Base-by-base conservation (phyloP, 306 rosid genomes). In the Pachyrhizus erosus region DNA sequence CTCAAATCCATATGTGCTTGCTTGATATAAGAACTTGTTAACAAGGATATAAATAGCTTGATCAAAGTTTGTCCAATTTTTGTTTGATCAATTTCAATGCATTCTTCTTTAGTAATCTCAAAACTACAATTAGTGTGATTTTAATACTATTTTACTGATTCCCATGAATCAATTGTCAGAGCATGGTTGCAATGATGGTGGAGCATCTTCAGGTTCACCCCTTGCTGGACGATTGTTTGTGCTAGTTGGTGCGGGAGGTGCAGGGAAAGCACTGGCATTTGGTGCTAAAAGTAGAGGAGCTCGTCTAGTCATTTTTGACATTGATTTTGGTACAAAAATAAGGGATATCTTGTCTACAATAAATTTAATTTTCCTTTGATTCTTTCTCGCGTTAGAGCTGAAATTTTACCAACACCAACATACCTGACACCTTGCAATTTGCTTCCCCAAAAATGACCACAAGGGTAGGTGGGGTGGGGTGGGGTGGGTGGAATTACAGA, bases 191-290 rank as follows among this genome's bases (percentile, higher is more conserved):
- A 81, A 73, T 60, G 79, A 76, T 65, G 89, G 86, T 78, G 83
- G 74, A 66, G 57, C 76, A 64, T 55, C 83, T 31, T 49, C 75
- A 48, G 24, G 34, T 71, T 80, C 89, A 58, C 84, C 89, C 21
- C 84, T 85, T 67, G 18, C 72, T 67, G 89, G 84, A 17, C 77
- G 83, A 81, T 52, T 57, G 70, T 88, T 88, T 80, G 89, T 88
- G 77, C 80, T 85, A 43, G 89, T 60, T 61, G 91, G 91, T 31
- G 91, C 91, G 11, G 91, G 91, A 57, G 91, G 91, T 20, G 91
- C 91, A 7, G 91, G 89, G 72, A 83, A 81, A 79, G 91, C 91
- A 62, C 85, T 88, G 1, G 91, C 71, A 73, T 80, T 85, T 80
- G 91, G 91, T 34, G 87, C 91, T 78, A 85, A 80, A 77, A 86